Conservation (phyloP, 2,329 filamentous ascomycete species). For the Exophiala lecanii-corni region DNA sequence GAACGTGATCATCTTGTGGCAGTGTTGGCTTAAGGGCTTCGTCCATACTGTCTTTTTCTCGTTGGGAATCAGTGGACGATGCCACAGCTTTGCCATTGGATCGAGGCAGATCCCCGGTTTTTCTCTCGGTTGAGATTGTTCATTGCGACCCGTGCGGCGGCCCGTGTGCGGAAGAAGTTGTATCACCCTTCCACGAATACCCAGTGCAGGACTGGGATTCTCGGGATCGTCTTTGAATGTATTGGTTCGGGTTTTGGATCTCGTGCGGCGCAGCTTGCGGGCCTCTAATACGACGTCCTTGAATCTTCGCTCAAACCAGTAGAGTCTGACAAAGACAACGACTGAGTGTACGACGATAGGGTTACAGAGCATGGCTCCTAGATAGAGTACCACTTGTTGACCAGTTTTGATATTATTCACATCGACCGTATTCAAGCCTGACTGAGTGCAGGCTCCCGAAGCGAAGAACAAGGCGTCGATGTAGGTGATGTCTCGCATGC, state of each 20-base stretch:
- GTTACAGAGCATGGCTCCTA: slow-evolving; percentile 69
- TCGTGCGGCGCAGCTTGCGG: slow-evolving; percentile 60
- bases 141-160: slow-evolving; percentile 1
- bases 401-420: slow-evolving; percentile 64
- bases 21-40: neutral
- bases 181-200: slow-evolving; percentile 30
- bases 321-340: slow-evolving; percentile 87
- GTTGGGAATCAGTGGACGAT: slow-evolving; percentile 16
- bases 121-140: slow-evolving; percentile 5
- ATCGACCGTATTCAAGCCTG: slow-evolving; percentile 76
- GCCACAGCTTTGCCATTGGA: slow-evolving; percentile 24
- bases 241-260: slow-evolving; percentile 44
- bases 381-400: slow-evolving; percentile 68
- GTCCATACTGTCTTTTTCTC: neutral
- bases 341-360: slow-evolving; percentile 79
- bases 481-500: slow-evolving; percentile 61
- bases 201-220: slow-evolving; percentile 13
- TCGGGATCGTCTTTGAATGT: slow-evolving; percentile 41
- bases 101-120: slow-evolving; percentile 9
- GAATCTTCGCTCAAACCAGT: slow-evolving; percentile 98
- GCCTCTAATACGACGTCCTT: slow-evolving; percentile 75
- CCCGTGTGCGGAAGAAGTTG: slow-evolving; percentile 28
- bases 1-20: slow-evolving; percentile 42
- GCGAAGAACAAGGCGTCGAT: slow-evolving; percentile 87
- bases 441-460: slow-evolving; percentile 83